Evolutionary conservation across 768 basidiomycete genomes (phyloP).

Genomic region (Podaxis pistillaris): DNA sequence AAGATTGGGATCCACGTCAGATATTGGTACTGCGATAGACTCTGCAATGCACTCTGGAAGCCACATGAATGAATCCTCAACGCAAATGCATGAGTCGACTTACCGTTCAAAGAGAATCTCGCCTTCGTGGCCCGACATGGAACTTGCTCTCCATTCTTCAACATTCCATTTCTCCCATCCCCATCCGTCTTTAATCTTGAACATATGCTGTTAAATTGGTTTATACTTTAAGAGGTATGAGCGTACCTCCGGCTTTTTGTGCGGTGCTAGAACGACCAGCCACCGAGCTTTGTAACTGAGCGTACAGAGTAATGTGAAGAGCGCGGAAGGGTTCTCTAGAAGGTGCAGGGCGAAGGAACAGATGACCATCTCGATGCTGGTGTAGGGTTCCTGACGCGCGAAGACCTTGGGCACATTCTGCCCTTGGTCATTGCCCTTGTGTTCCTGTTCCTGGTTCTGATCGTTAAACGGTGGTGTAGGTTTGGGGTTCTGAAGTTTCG

Average conservation of each 20-base stretch:
- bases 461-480: background rate
- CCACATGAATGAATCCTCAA: background rate
- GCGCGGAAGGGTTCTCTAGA: conserved; percentile 54
- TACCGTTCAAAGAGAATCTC: conserved; percentile 52
- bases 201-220: background rate
- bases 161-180: conserved; percentile 65
- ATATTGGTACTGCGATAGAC: conserved; percentile 45
- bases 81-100: background rate
- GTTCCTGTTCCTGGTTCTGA: background rate
- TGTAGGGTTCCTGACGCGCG: background rate
- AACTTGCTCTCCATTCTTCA: conserved; percentile 42
- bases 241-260: conserved; percentile 72
- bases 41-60: conserved; percentile 49
- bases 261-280: conserved; percentile 70
- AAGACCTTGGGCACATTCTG: background rate
- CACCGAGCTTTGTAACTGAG: conserved; percentile 59
- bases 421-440: background rate
- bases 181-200: conserved; percentile 64
- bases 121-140: conserved; percentile 38
- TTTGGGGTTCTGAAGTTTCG: conserved; percentile 3
- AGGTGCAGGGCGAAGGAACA: conserved; percentile 79
- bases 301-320: conserved; percentile 65
- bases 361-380: conserved; percentile 55
- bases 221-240: background rate
- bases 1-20: conserved; percentile 11